A percentile compares a stretch with the other conserved stretches of the same genome.
Evolutionary conservation across 257 asterid species (phyloP).

Genomic region (Gynochthodes officinalis): DNA sequence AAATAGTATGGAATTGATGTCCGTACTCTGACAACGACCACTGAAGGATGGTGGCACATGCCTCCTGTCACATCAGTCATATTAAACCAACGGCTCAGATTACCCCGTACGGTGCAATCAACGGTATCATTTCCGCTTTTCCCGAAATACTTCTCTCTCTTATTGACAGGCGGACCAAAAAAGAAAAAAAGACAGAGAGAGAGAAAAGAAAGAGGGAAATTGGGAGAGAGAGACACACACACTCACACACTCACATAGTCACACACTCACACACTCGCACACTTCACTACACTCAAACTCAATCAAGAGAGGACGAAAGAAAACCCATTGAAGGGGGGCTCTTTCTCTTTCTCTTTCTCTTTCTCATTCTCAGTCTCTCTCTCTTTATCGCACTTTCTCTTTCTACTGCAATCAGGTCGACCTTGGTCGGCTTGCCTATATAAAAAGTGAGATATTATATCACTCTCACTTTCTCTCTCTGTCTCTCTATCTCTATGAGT

Average conservation of each 20-base stretch:
- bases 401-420: constrained; percentile 77
- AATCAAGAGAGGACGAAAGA: constrained; percentile 8
- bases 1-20: constrained; percentile 26
- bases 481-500: constrained; percentile 3
- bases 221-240: background rate
- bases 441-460: constrained; percentile 19
- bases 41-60: constrained; percentile 98
- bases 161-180: constrained; percentile 26
- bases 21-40: constrained; percentile 98
- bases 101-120: constrained; percentile 42
- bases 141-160: constrained; percentile 19
- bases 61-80: constrained; percentile 75
- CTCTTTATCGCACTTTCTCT: constrained; percentile 26
- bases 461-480: constrained; percentile 25
- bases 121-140: constrained; percentile 46
- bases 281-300: constrained; percentile 20
- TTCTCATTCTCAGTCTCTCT: constrained; percentile 16
- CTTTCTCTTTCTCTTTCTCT: constrained; percentile 15
- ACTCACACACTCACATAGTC: background rate
- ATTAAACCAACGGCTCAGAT: constrained; percentile 44
- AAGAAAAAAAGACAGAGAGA: constrained; percentile 13
- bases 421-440: constrained; percentile 53
- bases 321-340: background rate
- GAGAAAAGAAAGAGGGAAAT: background rate
- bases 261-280: background rate